Percentiles rank a stretch among this genome's conserved stretches.
These are phyloP conservation scores for Galeopsis tetrahit DNA, from an alignment of 257 asterid genomes.

Conservation along the genomic window DNA sequence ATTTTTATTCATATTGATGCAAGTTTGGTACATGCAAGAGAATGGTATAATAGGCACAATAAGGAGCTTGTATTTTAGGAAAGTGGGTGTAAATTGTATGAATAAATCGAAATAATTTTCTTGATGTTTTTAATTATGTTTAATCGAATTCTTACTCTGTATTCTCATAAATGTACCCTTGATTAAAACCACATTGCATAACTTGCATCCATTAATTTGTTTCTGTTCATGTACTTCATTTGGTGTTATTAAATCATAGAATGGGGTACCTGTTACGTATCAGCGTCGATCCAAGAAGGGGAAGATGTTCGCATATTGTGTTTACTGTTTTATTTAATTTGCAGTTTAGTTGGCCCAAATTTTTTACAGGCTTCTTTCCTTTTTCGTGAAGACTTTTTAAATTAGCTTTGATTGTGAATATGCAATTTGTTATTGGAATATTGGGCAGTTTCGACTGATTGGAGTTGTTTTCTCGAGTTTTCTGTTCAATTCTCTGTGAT, in stretches of 20 bases:
- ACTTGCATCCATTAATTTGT: neutral
- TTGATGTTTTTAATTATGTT: slow-evolving; percentile 1
- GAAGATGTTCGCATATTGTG: too few relatives aligned
- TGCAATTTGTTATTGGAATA: too few relatives aligned
- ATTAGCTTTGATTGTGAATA: too few relatives aligned
- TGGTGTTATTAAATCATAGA: neutral
- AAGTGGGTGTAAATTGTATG: neutral
- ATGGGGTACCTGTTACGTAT: too few relatives aligned
- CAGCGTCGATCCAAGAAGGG: too few relatives aligned
- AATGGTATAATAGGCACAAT: slow-evolving; percentile 3
- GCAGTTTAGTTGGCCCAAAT: too few relatives aligned
- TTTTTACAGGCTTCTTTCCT: too few relatives aligned
- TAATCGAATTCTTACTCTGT: slow-evolving; percentile 3
- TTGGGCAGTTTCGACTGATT: too few relatives aligned
- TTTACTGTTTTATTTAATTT: too few relatives aligned
- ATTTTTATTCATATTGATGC: slow-evolving; percentile 12
- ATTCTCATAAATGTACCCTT: slow-evolving; percentile 19
- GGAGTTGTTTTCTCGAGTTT: too few relatives aligned
- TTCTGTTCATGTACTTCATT: neutral
- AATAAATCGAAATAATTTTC: neutral
- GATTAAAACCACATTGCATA: slow-evolving; percentile 10
- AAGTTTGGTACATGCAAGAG: slow-evolving; percentile 11
- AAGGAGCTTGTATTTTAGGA: slow-evolving; percentile 7
- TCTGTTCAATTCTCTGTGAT: too few relatives aligned
- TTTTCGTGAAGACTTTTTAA: too few relatives aligned